Conservation (phyloP, 306 rosid genomes). For the Trifolium repens region DNA sequence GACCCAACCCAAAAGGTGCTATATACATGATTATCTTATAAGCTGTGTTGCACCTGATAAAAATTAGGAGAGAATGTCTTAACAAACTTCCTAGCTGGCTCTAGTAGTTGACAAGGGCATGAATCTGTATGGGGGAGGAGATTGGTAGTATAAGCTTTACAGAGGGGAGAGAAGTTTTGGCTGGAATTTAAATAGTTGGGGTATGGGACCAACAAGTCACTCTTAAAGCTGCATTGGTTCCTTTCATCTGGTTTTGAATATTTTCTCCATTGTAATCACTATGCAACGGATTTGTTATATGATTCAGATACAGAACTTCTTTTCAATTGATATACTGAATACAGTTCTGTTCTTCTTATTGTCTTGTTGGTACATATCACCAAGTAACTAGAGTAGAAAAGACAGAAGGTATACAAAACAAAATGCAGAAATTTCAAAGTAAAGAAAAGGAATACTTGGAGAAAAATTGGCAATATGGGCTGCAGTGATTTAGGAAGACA, state of each 20-base stretch:
- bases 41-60: background rate
- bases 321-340: background rate
- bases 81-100: too few species aligned
- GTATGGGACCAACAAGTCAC: background rate
- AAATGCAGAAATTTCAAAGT: conserved; percentile 18
- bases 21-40: background rate
- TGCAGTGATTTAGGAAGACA: conserved; percentile 97
- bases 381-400: conserved; percentile 27
- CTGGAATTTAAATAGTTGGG: background rate
- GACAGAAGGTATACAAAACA: conserved; percentile 2
- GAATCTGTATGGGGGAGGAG: background rate
- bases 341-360: background rate
- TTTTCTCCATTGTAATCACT: background rate
- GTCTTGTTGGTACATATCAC: background rate
- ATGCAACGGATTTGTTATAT: background rate
- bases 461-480: conserved; percentile 93
- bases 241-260: background rate
- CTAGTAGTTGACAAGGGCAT: background rate
- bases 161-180: background rate
- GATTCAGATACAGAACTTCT: background rate
- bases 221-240: background rate
- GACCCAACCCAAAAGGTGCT: background rate
- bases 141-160: background rate
- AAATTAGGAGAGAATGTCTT: background rate
- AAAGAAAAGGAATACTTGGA: conserved; percentile 65